phyloP scores from a whole-genome alignment of 2,329 filamentous ascomycete genomes.

The Fusarium algeriense region DNA sequence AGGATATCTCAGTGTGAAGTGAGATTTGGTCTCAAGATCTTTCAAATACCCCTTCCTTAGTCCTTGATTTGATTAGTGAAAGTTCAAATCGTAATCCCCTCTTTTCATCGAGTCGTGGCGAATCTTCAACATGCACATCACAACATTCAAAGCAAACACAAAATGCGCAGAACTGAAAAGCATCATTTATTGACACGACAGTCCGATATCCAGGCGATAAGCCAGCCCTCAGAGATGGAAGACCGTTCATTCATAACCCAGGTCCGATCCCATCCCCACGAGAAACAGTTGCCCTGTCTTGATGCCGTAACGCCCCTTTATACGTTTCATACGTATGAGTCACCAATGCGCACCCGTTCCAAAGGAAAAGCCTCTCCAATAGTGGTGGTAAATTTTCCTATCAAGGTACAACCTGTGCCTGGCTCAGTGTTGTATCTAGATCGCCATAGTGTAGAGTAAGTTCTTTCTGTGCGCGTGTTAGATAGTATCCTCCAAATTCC shows the following conservation, averaged over 20 bases:
- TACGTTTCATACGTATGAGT: slow-evolving; percentile 40
- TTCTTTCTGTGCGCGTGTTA: slow-evolving; percentile 61
- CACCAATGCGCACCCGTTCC: slow-evolving; percentile 31
- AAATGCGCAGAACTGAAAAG: slow-evolving; percentile 40
- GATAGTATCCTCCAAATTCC: slow-evolving; percentile 28
- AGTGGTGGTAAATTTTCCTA: background rate
- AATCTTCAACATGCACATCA: background rate
- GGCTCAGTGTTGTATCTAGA: slow-evolving; percentile 63
- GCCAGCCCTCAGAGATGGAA: slow-evolving; percentile 45
- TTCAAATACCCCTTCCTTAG: too few relatives aligned
- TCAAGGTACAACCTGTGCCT: slow-evolving; percentile 50
- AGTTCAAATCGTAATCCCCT: background rate
- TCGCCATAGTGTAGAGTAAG: slow-evolving; percentile 72
- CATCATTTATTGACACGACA: slow-evolving; percentile 47
- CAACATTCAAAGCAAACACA: background rate
- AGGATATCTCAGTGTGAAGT: background rate
- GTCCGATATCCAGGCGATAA: slow-evolving; percentile 45
- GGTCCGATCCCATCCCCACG: slow-evolving; percentile 49
- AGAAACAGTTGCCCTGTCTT: slow-evolving; percentile 49
- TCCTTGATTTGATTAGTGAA: background rate
- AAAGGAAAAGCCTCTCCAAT: slow-evolving; percentile 28
- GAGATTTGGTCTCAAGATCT: background rate
- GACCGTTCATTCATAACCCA: slow-evolving; percentile 49
- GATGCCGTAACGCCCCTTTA: slow-evolving; percentile 51
- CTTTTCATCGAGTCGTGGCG: background rate